Evolutionary conservation across 2,329 filamentous ascomycete species (phyloP), one percentile per base, ranked within the genome.

Genomic region (Sporothrix pallida): DNA sequence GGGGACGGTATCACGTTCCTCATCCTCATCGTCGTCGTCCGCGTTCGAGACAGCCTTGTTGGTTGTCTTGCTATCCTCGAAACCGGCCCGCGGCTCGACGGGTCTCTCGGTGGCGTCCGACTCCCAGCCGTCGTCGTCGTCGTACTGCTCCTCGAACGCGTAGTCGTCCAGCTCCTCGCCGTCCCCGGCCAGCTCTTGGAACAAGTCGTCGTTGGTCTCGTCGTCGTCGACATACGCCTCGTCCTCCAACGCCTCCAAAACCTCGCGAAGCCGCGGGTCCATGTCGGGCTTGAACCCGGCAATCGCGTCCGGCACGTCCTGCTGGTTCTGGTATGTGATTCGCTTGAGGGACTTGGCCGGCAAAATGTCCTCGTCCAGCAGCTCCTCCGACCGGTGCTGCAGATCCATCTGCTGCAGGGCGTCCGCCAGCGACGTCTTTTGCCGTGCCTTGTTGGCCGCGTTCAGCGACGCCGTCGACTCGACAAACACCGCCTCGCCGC

Each of bases 241-340:
- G 79, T 99, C 96, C 68, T 99, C 96, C 44, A 99, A 84, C 12
- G 96, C 96, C 82, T 98, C 95, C 31, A 99, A 84, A 5, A 95
- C 94, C 81, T 99, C 96, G 63, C 96, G 89, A 77, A 99, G 81
- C 54, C 95, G 88, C 1, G 95, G 95, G 79, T 99, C 97, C 96
- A 99, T 98, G 80, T 98, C 95, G 7, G 97, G 96, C 82, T 99
- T 92, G 81, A 99, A 97, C 0, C 96, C 96, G 2, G 93, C 92
- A 79, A 99, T 93, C 8, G 90, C 91, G 83, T 99, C 96, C 0
- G 96, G 96, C 0, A 98, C 85, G 78, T 97, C 89, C 82, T 99
- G 96, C 83, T 98, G 94, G 72, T 94, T 92, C 81, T 98, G 93
- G 80, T 98, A 98, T 63, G 92, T 94, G 46, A 89, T 84, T 79